Evolutionary conservation across 2,329 filamentous ascomycete species (phyloP).

Genomic region (Cladophialophora chaetospira): DNA sequence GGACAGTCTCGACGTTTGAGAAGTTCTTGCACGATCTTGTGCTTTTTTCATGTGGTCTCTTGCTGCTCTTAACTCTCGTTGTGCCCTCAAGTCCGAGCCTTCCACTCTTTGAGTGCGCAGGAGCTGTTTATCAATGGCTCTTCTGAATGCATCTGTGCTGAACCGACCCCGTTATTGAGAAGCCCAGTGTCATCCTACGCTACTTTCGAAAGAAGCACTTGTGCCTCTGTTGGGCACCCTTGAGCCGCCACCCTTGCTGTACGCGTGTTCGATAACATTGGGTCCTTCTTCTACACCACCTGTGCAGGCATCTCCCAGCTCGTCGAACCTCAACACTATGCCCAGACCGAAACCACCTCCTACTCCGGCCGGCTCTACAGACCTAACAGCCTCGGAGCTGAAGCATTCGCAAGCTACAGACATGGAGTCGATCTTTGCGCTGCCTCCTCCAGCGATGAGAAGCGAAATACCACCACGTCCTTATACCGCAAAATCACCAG

Average conservation of each 20-base stretch:
- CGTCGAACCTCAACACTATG: constrained; percentile 50
- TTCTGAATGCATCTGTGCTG: not conserved
- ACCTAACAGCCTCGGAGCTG: constrained; percentile 69
- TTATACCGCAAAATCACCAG: constrained; percentile 41
- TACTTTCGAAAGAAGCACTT: not conserved
- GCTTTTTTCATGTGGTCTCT: not conserved
- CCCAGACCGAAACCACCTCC: constrained; percentile 67
- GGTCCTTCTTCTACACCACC: not conserved
- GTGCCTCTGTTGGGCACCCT: not conserved
- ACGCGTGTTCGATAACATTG: too few species aligned
- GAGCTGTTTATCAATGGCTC: not conserved
- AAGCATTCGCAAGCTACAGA: constrained; percentile 25
- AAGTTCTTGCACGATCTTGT: not conserved
- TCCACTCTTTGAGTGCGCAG: not conserved
- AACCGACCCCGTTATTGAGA: not conserved
- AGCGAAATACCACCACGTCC: constrained; percentile 52
- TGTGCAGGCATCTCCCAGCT: not conserved
- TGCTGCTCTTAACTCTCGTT: not conserved
- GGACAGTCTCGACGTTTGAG: constrained; percentile 18
- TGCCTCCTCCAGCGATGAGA: constrained; percentile 73
- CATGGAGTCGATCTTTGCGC: constrained; percentile 69
- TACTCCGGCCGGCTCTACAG: constrained; percentile 77
- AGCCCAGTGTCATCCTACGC: not conserved
- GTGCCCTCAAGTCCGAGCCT: not conserved
- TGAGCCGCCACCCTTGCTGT: not conserved